phyloP scores from a whole-genome alignment of 1,139 yeast genomes.

The Nakaseomyces bracarensis region DNA sequence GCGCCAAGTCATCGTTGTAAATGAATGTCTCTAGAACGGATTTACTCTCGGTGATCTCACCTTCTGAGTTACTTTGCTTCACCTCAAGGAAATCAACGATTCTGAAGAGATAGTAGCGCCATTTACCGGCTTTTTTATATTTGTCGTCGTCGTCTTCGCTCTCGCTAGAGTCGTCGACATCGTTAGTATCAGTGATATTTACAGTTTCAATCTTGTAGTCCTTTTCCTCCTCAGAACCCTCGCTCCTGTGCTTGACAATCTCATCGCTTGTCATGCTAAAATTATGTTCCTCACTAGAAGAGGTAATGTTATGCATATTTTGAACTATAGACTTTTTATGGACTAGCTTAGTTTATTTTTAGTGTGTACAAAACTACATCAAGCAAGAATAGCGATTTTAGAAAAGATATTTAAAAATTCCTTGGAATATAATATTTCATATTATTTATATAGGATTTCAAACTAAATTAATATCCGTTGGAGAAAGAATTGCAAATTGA shows the following conservation, averaged over 20 bases:
- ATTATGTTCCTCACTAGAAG: not conserved
- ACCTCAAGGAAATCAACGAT: constrained; percentile 14
- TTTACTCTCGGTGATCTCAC: constrained; percentile 7
- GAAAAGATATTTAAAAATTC: no score
- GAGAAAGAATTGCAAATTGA: not conserved
- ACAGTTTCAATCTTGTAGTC: constrained; percentile 3
- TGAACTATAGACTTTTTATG: no score
- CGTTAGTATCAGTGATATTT: constrained; percentile 4
- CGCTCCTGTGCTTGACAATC: constrained; percentile 1
- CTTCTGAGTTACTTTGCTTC: constrained; percentile 12
- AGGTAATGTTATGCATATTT: not conserved
- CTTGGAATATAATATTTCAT: no score
- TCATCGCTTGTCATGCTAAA: not conserved
- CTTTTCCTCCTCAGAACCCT: no score
- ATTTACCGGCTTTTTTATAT: not conserved
- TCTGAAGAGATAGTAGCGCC: constrained; percentile 5
- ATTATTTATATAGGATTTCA: no score
- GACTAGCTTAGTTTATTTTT: no score
- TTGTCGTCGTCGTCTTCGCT: not conserved
- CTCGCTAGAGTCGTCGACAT: not conserved
- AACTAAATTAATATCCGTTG: not conserved
- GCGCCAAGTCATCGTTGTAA: constrained; percentile 64
- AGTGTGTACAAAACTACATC: no score
- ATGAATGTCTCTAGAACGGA: constrained; percentile 44
- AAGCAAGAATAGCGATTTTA: no score